Percentiles rank a stretch among this genome's conserved stretches.
Evolutionary conservation across 768 basidiomycete genomes (phyloP).

Genomic region (Suillus sp.): DNA sequence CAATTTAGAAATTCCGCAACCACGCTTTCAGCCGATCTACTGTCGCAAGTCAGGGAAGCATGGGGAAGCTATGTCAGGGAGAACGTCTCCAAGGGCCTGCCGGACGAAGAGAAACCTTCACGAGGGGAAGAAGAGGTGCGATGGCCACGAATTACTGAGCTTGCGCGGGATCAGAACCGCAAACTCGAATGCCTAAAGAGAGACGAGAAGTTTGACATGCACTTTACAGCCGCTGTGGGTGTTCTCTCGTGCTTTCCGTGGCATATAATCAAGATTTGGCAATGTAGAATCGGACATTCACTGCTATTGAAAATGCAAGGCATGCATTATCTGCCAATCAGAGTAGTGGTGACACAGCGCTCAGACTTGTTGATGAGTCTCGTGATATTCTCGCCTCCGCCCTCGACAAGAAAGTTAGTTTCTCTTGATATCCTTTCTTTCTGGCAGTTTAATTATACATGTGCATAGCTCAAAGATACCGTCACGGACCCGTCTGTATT

Average conservation of each 20-base stretch:
- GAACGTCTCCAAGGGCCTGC: constrained; percentile 66
- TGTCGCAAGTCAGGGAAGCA: constrained; percentile 57
- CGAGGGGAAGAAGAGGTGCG: constrained; percentile 50
- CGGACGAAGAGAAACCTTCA: constrained; percentile 46
- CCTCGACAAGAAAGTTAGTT: constrained; percentile 72
- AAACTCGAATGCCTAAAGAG: constrained; percentile 69
- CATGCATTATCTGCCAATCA: constrained; percentile 43
- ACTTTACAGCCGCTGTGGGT: constrained; percentile 77
- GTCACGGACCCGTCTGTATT: constrained; percentile 88
- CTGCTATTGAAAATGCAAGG: constrained; percentile 56
- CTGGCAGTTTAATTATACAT: constrained; percentile 7
- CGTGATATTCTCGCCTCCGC: constrained; percentile 73
- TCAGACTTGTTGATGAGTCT: constrained; percentile 68
- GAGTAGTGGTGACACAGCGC: constrained; percentile 46
- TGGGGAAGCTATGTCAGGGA: constrained; percentile 67
- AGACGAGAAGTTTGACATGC: constrained; percentile 93
- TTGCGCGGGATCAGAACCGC: constrained; percentile 60
- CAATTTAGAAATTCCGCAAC: constrained; percentile 57
- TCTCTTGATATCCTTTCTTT: not conserved
- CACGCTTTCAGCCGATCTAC: constrained; percentile 55
- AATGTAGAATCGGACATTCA: constrained; percentile 48
- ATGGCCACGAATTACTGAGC: constrained; percentile 59
- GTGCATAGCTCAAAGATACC: constrained; percentile 65
- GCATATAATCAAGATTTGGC: constrained; percentile 20
- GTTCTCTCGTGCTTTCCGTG: constrained; percentile 14